A percentile compares a stretch with the other conserved stretches of the same genome.
These are phyloP conservation scores for Corylus americana DNA, from an alignment of 306 rosid genomes.

Conservation along the genomic window DNA sequence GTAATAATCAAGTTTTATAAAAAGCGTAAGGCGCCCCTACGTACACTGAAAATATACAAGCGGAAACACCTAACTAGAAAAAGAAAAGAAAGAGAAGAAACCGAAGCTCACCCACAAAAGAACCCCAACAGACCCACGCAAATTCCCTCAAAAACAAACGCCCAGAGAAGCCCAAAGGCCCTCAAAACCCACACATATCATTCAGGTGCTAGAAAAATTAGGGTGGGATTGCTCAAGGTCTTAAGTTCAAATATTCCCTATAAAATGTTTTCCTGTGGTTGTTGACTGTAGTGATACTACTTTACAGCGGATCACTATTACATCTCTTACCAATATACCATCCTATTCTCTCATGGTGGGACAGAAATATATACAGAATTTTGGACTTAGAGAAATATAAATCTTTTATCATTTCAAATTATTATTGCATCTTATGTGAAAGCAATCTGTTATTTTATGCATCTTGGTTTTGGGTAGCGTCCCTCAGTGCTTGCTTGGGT, in stretches of 20 bases:
- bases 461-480: slow-evolving; percentile 8
- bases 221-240: neutral
- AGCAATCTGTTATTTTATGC: slow-evolving; percentile 18
- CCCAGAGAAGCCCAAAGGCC: too few relatives aligned
- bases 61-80: too few relatives aligned
- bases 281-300: neutral
- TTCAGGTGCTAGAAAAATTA: neutral
- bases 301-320: neutral
- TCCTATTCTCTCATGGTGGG: neutral
- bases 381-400: neutral
- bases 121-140: too few relatives aligned
- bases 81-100: too few relatives aligned
- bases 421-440: neutral
- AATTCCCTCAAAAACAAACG: too few relatives aligned
- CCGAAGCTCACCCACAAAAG: too few relatives aligned
- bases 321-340: neutral
- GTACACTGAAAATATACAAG: too few relatives aligned
- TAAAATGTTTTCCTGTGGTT: slow-evolving; percentile 6
- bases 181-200: neutral
- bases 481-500: slow-evolving; percentile 11
- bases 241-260: neutral
- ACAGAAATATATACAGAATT: neutral
- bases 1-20: too few relatives aligned
- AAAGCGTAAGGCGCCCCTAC: too few relatives aligned
- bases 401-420: neutral